Evolutionary conservation across 345 rosid species (phyloP).

Genomic region (Litchi chinensis): DNA sequence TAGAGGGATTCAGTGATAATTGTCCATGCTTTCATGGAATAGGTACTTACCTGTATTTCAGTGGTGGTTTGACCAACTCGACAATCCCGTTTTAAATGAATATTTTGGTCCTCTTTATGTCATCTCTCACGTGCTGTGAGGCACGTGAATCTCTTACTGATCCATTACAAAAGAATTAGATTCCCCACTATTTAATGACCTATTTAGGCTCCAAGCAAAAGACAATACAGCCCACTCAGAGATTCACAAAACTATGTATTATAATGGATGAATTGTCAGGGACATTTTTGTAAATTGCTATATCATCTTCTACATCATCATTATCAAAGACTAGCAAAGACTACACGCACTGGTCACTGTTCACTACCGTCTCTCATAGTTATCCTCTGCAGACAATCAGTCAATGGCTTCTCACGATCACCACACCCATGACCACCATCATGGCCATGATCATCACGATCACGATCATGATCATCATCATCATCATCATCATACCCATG

Average conservation of each 20-base stretch:
- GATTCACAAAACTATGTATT: too few relatives aligned
- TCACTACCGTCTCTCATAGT: neutral
- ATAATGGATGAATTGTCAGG: neutral
- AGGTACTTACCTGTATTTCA: too few relatives aligned
- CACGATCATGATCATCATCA: too few relatives aligned
- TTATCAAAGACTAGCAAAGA: neutral
- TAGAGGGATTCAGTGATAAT: too few relatives aligned
- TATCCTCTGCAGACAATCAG: neutral
- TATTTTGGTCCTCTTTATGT: neutral
- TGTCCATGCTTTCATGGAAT: too few relatives aligned
- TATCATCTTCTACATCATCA: neutral
- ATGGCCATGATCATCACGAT: slow-evolving; percentile 22
- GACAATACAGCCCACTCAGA: neutral
- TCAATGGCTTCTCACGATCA: slow-evolving; percentile 28
- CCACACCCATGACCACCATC: slow-evolving; percentile 18
- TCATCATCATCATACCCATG: slow-evolving; percentile 32
- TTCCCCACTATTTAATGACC: neutral
- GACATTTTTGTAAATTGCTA: neutral
- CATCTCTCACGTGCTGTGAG: neutral
- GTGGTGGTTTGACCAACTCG: too few relatives aligned
- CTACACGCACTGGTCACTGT: neutral
- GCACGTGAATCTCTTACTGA: too few relatives aligned
- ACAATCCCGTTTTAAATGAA: too few relatives aligned
- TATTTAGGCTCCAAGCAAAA: neutral
- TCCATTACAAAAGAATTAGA: neutral